A percentile compares a stretch with the other conserved stretches of the same genome.
phyloP scores from a whole-genome alignment of 2,329 filamentous ascomycete genomes.

The Ceratocystis eucalypticola region DNA sequence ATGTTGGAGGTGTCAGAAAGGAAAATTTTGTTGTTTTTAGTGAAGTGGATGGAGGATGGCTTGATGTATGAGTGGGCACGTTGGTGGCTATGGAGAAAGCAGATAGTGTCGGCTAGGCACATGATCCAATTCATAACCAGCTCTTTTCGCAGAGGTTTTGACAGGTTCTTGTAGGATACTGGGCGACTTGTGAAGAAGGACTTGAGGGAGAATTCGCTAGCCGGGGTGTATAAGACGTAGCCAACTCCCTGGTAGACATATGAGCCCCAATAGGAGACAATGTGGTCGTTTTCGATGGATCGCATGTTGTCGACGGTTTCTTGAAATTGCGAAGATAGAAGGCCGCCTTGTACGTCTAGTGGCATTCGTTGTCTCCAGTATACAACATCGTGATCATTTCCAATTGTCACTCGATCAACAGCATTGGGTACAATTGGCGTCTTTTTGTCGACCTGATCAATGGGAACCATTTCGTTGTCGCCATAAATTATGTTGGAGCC shows the following conservation, averaged over 20 bases:
- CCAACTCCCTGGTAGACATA: slow-evolving; percentile 51
- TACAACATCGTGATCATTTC: slow-evolving; percentile 43
- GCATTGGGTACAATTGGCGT: slow-evolving; percentile 28
- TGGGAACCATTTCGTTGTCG: slow-evolving; percentile 53
- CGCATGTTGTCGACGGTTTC: slow-evolving; percentile 46
- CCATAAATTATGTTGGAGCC: slow-evolving; percentile 51
- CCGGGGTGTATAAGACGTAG: slow-evolving; percentile 53
- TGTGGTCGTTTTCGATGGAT: slow-evolving; percentile 50
- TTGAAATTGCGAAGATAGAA: slow-evolving; percentile 42
- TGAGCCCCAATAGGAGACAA: slow-evolving; percentile 57
- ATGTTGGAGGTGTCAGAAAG: slow-evolving; percentile 48
- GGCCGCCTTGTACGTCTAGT: slow-evolving; percentile 28
- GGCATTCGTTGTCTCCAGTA: slow-evolving; percentile 46
- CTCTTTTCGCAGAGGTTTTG: slow-evolving; percentile 45
- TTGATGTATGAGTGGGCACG: slow-evolving; percentile 55
- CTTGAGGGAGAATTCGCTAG: slow-evolving; percentile 52
- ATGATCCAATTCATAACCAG: slow-evolving; percentile 61
- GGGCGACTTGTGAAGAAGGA: slow-evolving; percentile 53
- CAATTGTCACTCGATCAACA: slow-evolving; percentile 49
- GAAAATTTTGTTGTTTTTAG: slow-evolving; percentile 51
- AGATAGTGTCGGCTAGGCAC: slow-evolving; percentile 55
- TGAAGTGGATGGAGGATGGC: slow-evolving; percentile 56
- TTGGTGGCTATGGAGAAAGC: slow-evolving; percentile 51
- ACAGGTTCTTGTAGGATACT: slow-evolving; percentile 45
- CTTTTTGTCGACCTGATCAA: slow-evolving; percentile 51